Evolutionary conservation across 208 protist species (phyloP).

Genomic region (Herpetomonas tarakana): DNA sequence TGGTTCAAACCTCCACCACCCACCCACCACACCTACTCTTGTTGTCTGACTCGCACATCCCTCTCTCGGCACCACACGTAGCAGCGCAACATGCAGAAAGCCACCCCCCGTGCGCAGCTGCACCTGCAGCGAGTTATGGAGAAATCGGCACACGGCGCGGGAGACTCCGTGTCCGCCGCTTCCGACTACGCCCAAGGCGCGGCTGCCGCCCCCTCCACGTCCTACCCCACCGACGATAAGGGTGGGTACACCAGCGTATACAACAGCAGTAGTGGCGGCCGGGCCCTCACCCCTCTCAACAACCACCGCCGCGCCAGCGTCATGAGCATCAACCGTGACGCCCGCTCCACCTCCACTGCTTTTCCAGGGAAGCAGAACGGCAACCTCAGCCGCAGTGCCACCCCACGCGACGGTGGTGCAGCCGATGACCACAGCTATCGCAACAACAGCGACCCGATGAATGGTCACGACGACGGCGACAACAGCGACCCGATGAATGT

Average conservation of each 20-base stretch:
- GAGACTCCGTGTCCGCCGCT: neutral
- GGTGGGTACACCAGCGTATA: neutral
- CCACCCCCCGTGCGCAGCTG: conserved; percentile 43
- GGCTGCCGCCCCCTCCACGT: neutral
- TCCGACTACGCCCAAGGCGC: neutral
- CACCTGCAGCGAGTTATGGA: conserved; percentile 47
- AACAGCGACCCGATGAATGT: no score
- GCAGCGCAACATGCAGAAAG: conserved; percentile 34
- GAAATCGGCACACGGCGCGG: conserved; percentile 2
- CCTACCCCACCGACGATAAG: neutral
- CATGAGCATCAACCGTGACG: neutral
- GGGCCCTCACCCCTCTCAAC: neutral
- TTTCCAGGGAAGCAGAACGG: no score
- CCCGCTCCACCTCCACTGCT: neutral
- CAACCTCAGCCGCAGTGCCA: no score
- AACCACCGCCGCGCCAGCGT: neutral
- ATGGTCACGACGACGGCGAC: no score
- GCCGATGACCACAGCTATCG: no score
- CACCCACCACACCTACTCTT: no score
- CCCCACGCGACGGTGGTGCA: no score
- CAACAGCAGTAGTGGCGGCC: neutral
- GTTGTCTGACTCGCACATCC: no score
- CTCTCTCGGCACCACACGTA: no score
- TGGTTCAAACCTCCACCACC: no score
- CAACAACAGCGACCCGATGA: no score